Percentiles rank a stretch among this genome's conserved stretches.
phyloP scores from a whole-genome alignment of 805 yeast species.

The Candida vartiovaarae region DNA sequence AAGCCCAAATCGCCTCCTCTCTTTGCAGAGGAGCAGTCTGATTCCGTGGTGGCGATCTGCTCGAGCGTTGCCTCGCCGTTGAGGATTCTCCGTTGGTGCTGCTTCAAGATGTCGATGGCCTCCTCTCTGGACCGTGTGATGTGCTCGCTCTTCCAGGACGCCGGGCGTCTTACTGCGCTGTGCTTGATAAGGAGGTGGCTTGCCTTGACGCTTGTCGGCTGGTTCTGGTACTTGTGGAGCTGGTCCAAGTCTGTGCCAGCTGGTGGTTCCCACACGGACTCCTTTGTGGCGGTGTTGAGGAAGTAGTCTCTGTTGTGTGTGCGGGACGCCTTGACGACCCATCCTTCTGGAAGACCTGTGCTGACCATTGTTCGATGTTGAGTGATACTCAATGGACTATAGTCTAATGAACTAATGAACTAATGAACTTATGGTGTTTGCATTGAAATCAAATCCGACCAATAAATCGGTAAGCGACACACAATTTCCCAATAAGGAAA shows the following conservation, averaged over 20 bases:
- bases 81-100: constrained; percentile 49
- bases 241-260: constrained; percentile 62
- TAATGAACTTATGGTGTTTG: background rate
- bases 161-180: constrained; percentile 76
- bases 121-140: constrained; percentile 81
- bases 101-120: constrained; percentile 58
- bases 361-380: constrained; percentile 1
- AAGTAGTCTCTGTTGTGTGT: constrained; percentile 83
- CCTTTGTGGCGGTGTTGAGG: constrained; percentile 59
- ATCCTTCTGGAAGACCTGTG: constrained; percentile 80
- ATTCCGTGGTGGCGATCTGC: constrained; percentile 72
- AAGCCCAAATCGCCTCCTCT: constrained; percentile 90
- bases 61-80: constrained; percentile 60
- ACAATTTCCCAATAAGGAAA: no score
- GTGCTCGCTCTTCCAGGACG: constrained; percentile 78
- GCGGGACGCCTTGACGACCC: constrained; percentile 75
- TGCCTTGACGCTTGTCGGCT: constrained; percentile 61
- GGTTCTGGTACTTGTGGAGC: constrained; percentile 54
- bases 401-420: background rate
- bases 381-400: no score
- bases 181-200: constrained; percentile 83
- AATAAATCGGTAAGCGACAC: no score
- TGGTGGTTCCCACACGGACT: constrained; percentile 90
- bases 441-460: background rate
- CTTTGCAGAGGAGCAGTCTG: constrained; percentile 83